A percentile compares a stretch with the other conserved stretches of the same genome.
phyloP scores from a whole-genome alignment of 257 asterid species.

The Euphrasia confusa region DNA sequence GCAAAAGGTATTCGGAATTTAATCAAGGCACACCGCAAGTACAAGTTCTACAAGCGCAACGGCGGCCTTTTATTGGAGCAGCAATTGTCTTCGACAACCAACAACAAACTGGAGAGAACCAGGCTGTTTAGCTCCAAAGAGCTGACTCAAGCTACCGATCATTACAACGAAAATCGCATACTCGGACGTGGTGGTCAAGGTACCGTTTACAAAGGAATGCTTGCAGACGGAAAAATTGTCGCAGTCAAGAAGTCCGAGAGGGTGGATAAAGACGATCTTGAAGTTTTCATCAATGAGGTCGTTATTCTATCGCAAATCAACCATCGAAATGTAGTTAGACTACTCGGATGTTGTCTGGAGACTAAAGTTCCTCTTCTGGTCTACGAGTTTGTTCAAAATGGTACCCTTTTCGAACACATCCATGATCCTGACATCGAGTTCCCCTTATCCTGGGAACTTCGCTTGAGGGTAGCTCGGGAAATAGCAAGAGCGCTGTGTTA shows the following conservation, averaged over 20 bases:
- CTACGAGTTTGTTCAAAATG: slow-evolving; percentile 27
- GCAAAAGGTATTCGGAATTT: slow-evolving; percentile 12
- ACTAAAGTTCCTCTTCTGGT: slow-evolving; percentile 29
- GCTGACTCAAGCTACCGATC: slow-evolving; percentile 29
- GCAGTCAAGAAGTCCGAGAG: too few relatives aligned
- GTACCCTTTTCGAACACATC: slow-evolving; percentile 29
- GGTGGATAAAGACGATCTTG: slow-evolving; percentile 8
- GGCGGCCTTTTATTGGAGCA: slow-evolving; percentile 39
- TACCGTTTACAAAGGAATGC: slow-evolving; percentile 28
- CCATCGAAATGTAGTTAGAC: slow-evolving; percentile 30
- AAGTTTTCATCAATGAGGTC: slow-evolving; percentile 25
- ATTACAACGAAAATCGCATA: slow-evolving; percentile 28
- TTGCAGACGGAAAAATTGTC: slow-evolving; percentile 19
- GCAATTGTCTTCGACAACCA: slow-evolving; percentile 23
- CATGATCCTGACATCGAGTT: slow-evolving; percentile 28
- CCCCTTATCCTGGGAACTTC: slow-evolving; percentile 30
- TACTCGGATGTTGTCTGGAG: slow-evolving; percentile 33
- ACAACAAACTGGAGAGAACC: slow-evolving; percentile 24
- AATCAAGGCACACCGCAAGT: slow-evolving; percentile 20
- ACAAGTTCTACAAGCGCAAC: slow-evolving; percentile 23
- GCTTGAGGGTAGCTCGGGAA: slow-evolving; percentile 30
- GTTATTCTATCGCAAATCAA: slow-evolving; percentile 27
- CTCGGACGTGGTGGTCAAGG: slow-evolving; percentile 32
- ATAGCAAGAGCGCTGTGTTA: slow-evolving; percentile 33
- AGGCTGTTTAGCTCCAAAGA: slow-evolving; percentile 23